A percentile compares a stretch with the other conserved stretches of the same genome.
Conservation (phyloP, 2,329 filamentous ascomycete species). For the Nigrograna mackinnonii region DNA sequence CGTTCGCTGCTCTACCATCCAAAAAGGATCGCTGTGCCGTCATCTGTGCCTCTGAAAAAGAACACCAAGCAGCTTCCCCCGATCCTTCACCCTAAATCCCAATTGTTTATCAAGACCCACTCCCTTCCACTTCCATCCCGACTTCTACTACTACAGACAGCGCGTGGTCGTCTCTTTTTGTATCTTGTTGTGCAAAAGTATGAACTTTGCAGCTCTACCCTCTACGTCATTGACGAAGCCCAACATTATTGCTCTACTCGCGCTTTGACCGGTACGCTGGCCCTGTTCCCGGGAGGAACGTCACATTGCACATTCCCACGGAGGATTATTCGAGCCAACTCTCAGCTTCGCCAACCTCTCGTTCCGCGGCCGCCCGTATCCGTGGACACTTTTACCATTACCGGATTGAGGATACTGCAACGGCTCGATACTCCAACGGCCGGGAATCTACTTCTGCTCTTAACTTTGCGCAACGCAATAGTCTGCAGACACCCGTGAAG, state of each 20-base stretch:
- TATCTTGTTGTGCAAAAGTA: conserved; percentile 4
- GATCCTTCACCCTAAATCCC: background rate
- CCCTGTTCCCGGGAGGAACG: no score
- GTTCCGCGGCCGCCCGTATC: no score
- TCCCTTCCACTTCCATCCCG: background rate
- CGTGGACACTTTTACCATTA: no score
- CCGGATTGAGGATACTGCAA: no score
- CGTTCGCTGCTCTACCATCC: conserved; percentile 4
- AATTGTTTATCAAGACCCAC: conserved; percentile 5
- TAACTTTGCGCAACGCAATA: no score
- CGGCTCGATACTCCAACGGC: no score
- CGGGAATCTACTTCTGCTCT: no score
- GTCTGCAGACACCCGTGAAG: no score
- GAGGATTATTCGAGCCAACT: no score
- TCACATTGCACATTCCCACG: no score
- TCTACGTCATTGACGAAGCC: conserved; percentile 5
- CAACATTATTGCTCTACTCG: background rate
- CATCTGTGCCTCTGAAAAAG: conserved; percentile 9
- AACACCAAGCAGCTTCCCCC: conserved; percentile 6
- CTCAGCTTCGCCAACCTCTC: no score
- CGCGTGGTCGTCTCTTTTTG: conserved; percentile 1
- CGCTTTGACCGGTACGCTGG: conserved; percentile 9
- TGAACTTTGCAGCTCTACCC: conserved; percentile 3
- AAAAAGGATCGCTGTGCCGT: conserved; percentile 7
- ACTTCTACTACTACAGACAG: background rate